phyloP scores from a whole-genome alignment of 1,284 basidiomycete species.

The Ceratobasidium sp. region DNA sequence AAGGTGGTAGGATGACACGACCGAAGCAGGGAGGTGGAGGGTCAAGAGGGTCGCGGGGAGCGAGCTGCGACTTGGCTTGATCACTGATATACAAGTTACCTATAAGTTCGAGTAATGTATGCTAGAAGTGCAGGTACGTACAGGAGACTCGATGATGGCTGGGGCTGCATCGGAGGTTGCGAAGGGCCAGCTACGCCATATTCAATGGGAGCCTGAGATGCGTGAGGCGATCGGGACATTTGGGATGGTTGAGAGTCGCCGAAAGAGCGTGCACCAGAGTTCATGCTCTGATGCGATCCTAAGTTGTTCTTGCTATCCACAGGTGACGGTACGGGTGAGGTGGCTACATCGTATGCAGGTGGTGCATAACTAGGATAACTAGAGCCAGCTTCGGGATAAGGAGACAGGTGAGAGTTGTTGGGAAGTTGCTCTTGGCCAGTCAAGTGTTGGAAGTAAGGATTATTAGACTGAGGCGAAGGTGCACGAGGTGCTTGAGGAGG shows the following conservation, averaged over 20 bases:
- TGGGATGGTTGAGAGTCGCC: too few relatives aligned
- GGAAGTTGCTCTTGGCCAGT: neutral
- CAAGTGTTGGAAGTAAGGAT: too few relatives aligned
- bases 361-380: slow-evolving; percentile 12
- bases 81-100: neutral
- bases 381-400: neutral
- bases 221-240: neutral
- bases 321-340: too few relatives aligned
- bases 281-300: too few relatives aligned
- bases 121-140: neutral
- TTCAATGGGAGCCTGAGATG: neutral
- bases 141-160: neutral
- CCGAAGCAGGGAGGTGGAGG: slow-evolving; percentile 22
- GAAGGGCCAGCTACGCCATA: neutral
- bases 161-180: neutral
- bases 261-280: neutral
- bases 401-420: neutral
- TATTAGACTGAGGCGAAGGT: too few relatives aligned
- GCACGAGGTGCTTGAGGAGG: too few relatives aligned
- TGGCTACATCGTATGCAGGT: slow-evolving; percentile 3
- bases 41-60: slow-evolving; percentile 15
- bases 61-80: neutral
- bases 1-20: slow-evolving; percentile 7
- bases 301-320: too few relatives aligned
- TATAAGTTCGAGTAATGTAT: slow-evolving; percentile 2